Conservation (phyloP, 805 yeast genomes). For the Wickerhamiella sorbophila region DNA sequence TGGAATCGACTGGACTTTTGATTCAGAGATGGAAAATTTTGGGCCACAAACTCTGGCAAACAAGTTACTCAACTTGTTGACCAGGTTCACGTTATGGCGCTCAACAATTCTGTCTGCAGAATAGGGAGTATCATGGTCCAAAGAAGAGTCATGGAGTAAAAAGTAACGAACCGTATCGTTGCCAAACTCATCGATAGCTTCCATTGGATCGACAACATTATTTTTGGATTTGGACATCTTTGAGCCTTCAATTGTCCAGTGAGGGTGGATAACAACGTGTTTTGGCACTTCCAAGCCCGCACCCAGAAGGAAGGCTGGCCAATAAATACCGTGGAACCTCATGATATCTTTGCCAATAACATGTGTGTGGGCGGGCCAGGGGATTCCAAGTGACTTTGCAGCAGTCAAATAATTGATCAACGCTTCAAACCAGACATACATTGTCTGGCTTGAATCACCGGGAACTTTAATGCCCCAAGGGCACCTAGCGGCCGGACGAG, state of each 20-base stretch:
- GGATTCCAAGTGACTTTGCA: slow-evolving; percentile 7
- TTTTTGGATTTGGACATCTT: slow-evolving; percentile 92
- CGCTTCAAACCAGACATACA: slow-evolving; percentile 97
- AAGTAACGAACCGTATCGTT: slow-evolving; percentile 50
- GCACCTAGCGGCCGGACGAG: slow-evolving; percentile 65
- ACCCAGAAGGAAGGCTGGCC: slow-evolving; percentile 88
- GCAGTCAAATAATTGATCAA: slow-evolving; percentile 64
- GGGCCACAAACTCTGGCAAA: slow-evolving; percentile 59
- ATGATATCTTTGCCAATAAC: slow-evolving; percentile 84
- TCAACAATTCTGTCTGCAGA: slow-evolving; percentile 41
- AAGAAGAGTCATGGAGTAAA: slow-evolving; percentile 57
- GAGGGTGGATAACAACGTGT: slow-evolving; percentile 77
- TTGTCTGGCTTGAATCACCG: slow-evolving; percentile 50
- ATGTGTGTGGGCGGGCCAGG: slow-evolving; percentile 63
- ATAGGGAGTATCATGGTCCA: slow-evolving; percentile 70
- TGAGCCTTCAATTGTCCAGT: slow-evolving; percentile 79
- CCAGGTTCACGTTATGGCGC: slow-evolving; percentile 35
- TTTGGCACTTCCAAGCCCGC: slow-evolving; percentile 58
- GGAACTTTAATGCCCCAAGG: slow-evolving; percentile 91
- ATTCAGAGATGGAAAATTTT: slow-evolving; percentile 38
- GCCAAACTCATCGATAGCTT: slow-evolving; percentile 48
- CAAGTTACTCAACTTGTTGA: slow-evolving; percentile 74
- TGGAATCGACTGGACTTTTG: slow-evolving; percentile 2
- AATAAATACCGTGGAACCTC: slow-evolving; percentile 77
- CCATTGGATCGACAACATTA: slow-evolving; percentile 84